Conservation (phyloP, 2,329 filamentous ascomycete genomes). For the Claviceps spartinae region DNA sequence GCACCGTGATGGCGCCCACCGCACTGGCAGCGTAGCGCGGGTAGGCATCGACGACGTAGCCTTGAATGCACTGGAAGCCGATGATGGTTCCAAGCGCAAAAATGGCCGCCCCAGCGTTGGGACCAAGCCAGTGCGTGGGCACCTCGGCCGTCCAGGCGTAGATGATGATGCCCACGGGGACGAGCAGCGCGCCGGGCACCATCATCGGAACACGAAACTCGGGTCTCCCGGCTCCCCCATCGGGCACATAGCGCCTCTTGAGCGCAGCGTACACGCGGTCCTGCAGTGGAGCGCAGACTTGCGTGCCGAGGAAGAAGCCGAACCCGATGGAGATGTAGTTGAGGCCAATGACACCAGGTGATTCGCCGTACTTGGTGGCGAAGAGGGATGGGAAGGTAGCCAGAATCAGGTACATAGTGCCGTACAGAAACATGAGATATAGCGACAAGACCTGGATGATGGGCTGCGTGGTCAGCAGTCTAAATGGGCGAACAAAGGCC, state of each 20-base stretch:
- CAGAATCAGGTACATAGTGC: constrained; percentile 43
- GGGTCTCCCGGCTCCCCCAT: constrained; percentile 18
- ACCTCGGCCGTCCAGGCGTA: constrained; percentile 12
- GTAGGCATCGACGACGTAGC: constrained; percentile 34
- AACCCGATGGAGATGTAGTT: constrained; percentile 18
- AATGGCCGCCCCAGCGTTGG: constrained; percentile 28
- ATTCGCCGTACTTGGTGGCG: constrained; percentile 20
- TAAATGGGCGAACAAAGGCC: constrained; percentile 50
- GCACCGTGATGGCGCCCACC: constrained; percentile 28
- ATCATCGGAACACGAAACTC: constrained; percentile 31
- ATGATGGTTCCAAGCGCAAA: constrained; percentile 24
- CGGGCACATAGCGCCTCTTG: constrained; percentile 8
- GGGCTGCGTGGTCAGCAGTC: constrained; percentile 45
- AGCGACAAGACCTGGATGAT: constrained; percentile 49
- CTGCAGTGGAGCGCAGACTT: constrained; percentile 21
- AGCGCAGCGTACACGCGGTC: constrained; percentile 32
- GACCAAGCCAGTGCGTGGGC: constrained; percentile 30
- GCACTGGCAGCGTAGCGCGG: constrained; percentile 32
- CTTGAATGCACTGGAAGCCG: constrained; percentile 31
- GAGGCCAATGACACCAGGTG: constrained; percentile 26
- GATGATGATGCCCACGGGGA: constrained; percentile 29
- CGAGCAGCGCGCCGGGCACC: constrained; percentile 24
- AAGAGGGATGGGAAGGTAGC: constrained; percentile 41
- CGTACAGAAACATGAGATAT: constrained; percentile 53
- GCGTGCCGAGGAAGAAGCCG: constrained; percentile 18